phyloP scores from a whole-genome alignment of 2,329 filamentous ascomycete species.

The Colletotrichum eremochloae region DNA sequence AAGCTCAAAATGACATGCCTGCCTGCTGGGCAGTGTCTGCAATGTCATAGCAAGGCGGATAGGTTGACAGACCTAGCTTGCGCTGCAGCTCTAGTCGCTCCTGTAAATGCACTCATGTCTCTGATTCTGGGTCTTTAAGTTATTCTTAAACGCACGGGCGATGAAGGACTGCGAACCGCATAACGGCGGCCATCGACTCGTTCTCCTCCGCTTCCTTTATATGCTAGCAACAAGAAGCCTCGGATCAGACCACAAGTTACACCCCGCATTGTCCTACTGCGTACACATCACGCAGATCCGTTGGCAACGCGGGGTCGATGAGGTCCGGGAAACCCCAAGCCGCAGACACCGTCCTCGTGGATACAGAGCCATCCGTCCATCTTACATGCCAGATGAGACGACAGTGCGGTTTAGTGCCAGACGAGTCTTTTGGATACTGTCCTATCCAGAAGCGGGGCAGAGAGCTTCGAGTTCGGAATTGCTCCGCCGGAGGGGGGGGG shows the following conservation, averaged over 20 bases:
- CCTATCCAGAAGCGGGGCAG: neutral
- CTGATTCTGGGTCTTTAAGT: neutral
- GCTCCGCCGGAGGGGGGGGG: neutral
- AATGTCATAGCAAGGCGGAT: neutral
- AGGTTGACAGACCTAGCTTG: slow-evolving; percentile 16
- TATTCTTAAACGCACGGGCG: too few species aligned
- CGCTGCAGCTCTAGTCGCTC: slow-evolving; percentile 32
- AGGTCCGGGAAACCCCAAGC: neutral
- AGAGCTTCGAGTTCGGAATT: neutral
- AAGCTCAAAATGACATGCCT: neutral
- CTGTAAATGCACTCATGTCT: slow-evolving; percentile 28
- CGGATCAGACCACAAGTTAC: neutral
- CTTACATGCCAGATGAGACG: neutral
- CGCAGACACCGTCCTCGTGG: neutral
- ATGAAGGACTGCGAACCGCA: neutral
- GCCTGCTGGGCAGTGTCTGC: neutral
- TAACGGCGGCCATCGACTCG: neutral
- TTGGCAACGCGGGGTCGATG: slow-evolving; percentile 10
- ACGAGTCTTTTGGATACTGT: neutral
- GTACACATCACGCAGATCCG: neutral
- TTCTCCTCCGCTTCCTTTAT: neutral
- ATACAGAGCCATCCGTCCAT: neutral
- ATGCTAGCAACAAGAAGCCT: neutral
- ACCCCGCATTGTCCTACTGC: slow-evolving; percentile 6
- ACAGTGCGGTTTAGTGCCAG: neutral